Evolutionary conservation across 2,329 filamentous ascomycete genomes (phyloP).

Genomic region (Ophiocordyceps camponoti-rufipedis): DNA sequence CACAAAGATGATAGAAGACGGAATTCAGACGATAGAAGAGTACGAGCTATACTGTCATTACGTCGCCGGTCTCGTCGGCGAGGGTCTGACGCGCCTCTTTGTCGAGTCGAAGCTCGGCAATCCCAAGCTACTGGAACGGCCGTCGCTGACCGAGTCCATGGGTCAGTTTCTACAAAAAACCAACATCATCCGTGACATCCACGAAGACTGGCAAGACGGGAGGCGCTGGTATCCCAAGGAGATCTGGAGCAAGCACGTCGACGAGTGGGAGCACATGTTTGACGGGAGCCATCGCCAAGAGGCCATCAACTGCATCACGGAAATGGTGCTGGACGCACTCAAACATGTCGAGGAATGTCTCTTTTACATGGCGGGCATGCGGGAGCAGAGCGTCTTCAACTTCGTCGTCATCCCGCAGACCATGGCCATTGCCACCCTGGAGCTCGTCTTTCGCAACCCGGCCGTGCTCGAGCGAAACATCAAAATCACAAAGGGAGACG

Average conservation of each 20-base stretch:
- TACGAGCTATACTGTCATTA: slow-evolving; percentile 98
- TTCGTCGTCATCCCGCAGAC: slow-evolving; percentile 92
- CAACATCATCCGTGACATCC: slow-evolving; percentile 93
- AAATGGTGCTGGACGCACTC: slow-evolving; percentile 86
- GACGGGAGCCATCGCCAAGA: slow-evolving; percentile 58
- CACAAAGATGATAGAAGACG: slow-evolving; percentile 60
- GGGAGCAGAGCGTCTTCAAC: slow-evolving; percentile 97
- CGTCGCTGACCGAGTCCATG: slow-evolving; percentile 83
- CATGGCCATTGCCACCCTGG: slow-evolving; percentile 93
- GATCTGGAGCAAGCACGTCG: slow-evolving; percentile 92
- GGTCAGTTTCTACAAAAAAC: slow-evolving; percentile 95
- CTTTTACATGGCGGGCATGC: slow-evolving; percentile 92
- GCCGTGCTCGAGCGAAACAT: slow-evolving; percentile 71
- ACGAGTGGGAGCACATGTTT: slow-evolving; percentile 79
- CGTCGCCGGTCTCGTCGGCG: slow-evolving; percentile 93
- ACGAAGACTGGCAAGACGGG: slow-evolving; percentile 75
- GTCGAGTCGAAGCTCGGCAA: slow-evolving; percentile 78
- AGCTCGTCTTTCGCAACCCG: slow-evolving; percentile 83
- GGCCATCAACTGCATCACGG: slow-evolving; percentile 71
- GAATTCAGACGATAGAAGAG: slow-evolving; percentile 67
- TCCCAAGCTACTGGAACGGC: slow-evolving; percentile 59
- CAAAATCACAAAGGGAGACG: slow-evolving; percentile 92
- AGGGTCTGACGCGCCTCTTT: slow-evolving; percentile 80
- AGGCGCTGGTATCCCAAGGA: slow-evolving; percentile 89
- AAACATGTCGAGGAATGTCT: slow-evolving; percentile 80